A percentile compares a stretch with the other conserved stretches of the same genome.
phyloP scores from a whole-genome alignment of 202 grass and related monocot genomes.

The Setaria viridis region DNA sequence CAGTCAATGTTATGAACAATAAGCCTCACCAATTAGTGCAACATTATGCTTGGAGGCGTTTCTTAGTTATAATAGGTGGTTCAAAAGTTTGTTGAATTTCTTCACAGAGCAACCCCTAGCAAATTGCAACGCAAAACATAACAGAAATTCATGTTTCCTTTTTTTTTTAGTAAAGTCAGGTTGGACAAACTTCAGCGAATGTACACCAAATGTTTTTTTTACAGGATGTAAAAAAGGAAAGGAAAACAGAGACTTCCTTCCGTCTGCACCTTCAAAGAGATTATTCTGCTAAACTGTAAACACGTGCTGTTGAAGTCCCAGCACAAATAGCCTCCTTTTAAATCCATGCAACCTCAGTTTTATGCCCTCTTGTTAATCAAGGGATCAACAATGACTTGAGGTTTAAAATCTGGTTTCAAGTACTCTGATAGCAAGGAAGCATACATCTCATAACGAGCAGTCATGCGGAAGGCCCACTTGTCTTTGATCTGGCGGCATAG shows the following conservation, averaged over 20 bases:
- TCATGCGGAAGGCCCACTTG: conserved; percentile 98
- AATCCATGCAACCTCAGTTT: conserved; percentile 24
- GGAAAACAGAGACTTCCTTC: not conserved
- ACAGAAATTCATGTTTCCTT: not conserved
- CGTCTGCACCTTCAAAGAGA: conserved; percentile 16
- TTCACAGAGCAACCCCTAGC: not conserved
- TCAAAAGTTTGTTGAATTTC: not conserved
- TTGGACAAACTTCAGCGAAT: not conserved
- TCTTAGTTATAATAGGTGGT: not conserved
- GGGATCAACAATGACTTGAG: conserved; percentile 85
- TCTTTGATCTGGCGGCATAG: conserved; percentile 95
- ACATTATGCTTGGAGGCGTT: not conserved
- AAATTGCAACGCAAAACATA: conserved; percentile 12
- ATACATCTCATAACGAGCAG: conserved; percentile 90
- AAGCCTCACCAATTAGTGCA: not conserved
- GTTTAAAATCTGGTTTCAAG: conserved; percentile 70
- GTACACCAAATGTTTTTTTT: conserved; percentile 26
- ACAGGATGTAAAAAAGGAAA: conserved; percentile 32
- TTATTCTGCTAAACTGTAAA: conserved; percentile 11
- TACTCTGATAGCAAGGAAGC: conserved; percentile 75
- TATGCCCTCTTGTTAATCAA: conserved; percentile 63
- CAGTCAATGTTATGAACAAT: not conserved
- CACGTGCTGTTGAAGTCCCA: not conserved
- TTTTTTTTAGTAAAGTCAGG: not conserved
- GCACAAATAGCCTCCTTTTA: not conserved